Evolutionary conservation across 83 land plant species (phyloP).

Genomic region (Picea abies): DNA sequence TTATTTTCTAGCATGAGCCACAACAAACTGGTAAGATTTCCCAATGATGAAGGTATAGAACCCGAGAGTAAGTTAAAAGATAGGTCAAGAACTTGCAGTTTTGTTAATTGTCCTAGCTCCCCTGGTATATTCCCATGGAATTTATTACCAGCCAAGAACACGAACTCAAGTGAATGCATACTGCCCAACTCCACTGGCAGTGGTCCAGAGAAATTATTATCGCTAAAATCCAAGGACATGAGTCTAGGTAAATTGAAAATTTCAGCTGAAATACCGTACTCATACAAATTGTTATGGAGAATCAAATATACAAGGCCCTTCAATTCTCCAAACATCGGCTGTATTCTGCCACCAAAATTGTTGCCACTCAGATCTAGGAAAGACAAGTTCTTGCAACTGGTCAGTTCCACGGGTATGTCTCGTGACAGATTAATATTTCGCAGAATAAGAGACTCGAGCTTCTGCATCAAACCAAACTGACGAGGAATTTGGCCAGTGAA

Average conservation of each 20-base stretch:
- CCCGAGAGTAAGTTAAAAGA: slow-evolving; percentile 52
- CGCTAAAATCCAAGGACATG: slow-evolving; percentile 46
- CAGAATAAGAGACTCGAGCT: slow-evolving; percentile 28
- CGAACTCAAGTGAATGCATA: slow-evolving; percentile 31
- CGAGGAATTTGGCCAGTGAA: slow-evolving; percentile 44
- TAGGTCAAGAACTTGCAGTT: slow-evolving; percentile 53
- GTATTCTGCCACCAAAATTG: slow-evolving; percentile 51
- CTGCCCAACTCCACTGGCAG: slow-evolving; percentile 43
- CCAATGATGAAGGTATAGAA: slow-evolving; percentile 37
- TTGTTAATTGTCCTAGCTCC: slow-evolving; percentile 31
- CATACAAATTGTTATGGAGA: slow-evolving; percentile 44
- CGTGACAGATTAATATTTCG: slow-evolving; percentile 38
- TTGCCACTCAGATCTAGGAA: slow-evolving; percentile 57
- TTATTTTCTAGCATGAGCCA: slow-evolving; percentile 64
- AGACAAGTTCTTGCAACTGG: slow-evolving; percentile 28
- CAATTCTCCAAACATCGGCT: slow-evolving; percentile 41
- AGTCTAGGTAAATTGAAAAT: slow-evolving; percentile 23
- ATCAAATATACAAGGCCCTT: slow-evolving; percentile 33
- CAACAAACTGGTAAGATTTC: slow-evolving; percentile 43
- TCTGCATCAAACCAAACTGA: slow-evolving; percentile 38
- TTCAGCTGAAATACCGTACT: slow-evolving; percentile 34
- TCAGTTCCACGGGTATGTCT: slow-evolving; percentile 37
- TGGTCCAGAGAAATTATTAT: slow-evolving; percentile 54
- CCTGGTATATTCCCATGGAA: slow-evolving; percentile 41
- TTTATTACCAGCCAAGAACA: slow-evolving; percentile 46